A percentile compares a stretch with the other conserved stretches of the same genome.
phyloP scores from a whole-genome alignment of 305 asterid genomes.

The Rubia tinctorum region DNA sequence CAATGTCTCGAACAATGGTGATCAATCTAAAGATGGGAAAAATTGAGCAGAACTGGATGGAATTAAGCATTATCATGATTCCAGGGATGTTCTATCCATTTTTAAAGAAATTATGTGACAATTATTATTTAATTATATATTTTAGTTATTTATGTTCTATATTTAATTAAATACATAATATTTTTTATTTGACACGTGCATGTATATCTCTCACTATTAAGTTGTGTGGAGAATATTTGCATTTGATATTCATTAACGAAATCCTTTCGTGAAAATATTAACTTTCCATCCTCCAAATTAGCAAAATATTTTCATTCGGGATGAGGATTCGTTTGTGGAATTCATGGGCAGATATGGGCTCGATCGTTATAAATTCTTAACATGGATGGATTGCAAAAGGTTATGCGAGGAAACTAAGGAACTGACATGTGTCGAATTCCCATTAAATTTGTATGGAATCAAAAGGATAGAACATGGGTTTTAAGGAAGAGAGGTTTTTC shows the following conservation, averaged over 20 bases:
- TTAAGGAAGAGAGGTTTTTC: background rate
- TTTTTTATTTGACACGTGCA: background rate
- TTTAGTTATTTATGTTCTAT: too few relatives aligned
- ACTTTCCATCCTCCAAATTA: background rate
- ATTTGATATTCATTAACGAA: slow-evolving; percentile 1
- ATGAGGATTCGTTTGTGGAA: background rate
- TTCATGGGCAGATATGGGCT: background rate
- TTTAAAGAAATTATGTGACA: too few relatives aligned
- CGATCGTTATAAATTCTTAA: background rate
- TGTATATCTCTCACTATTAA: background rate
- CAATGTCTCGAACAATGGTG: background rate
- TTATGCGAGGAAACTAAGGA: background rate
- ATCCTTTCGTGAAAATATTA: background rate
- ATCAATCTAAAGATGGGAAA: too few relatives aligned
- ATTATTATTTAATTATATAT: too few relatives aligned
- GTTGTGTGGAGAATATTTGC: background rate
- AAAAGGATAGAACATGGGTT: background rate
- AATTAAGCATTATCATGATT: background rate
- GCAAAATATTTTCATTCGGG: background rate
- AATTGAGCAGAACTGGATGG: background rate
- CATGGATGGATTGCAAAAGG: background rate
- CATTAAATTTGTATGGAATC: slow-evolving; percentile 3
- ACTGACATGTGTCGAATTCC: background rate
- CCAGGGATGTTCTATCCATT: background rate
- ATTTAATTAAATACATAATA: too few relatives aligned